Conservation (phyloP, 2,329 filamentous ascomycete genomes). For the Trichoderma sp. region DNA sequence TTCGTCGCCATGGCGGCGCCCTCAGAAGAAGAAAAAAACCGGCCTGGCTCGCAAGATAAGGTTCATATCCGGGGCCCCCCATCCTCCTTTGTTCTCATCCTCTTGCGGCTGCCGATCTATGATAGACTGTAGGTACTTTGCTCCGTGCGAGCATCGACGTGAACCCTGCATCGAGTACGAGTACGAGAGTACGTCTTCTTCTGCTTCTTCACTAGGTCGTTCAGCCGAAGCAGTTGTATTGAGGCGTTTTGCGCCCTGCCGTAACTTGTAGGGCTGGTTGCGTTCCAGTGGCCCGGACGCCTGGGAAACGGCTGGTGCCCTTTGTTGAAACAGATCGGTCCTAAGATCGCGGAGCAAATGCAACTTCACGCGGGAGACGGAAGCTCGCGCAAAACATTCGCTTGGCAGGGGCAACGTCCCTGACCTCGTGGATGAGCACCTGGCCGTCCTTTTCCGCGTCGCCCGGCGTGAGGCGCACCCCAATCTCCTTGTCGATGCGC, state of each 20-base stretch:
- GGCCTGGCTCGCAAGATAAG: constrained; percentile 7
- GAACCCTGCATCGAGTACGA: constrained; percentile 2
- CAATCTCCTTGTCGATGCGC: constrained; percentile 47
- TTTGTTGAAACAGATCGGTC: background rate
- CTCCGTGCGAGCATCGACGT: constrained; percentile 12
- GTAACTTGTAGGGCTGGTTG: constrained; percentile 22
- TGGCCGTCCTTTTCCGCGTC: constrained; percentile 52
- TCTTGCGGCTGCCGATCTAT: constrained; percentile 4
- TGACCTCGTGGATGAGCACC: constrained; percentile 67
- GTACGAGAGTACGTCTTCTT: background rate
- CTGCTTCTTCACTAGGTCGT: no score
- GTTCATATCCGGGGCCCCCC: constrained; percentile 5
- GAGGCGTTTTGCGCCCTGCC: constrained; percentile 9
- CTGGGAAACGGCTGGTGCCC: background rate
- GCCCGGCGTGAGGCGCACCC: constrained; percentile 46
- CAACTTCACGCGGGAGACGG: constrained; percentile 77
- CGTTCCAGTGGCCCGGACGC: background rate
- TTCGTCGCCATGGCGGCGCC: constrained; percentile 18
- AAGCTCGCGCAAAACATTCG: constrained; percentile 97
- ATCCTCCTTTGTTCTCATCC: background rate
- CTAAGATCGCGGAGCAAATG: constrained; percentile 60
- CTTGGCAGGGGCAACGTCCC: constrained; percentile 90
- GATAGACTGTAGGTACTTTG: background rate
- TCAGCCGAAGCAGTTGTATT: background rate
- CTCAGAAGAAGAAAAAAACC: background rate